Evolutionary conservation across 2,329 filamentous ascomycete species (phyloP), one percentile per base, ranked within the genome.

Genomic region (Cytospora mali): DNA sequence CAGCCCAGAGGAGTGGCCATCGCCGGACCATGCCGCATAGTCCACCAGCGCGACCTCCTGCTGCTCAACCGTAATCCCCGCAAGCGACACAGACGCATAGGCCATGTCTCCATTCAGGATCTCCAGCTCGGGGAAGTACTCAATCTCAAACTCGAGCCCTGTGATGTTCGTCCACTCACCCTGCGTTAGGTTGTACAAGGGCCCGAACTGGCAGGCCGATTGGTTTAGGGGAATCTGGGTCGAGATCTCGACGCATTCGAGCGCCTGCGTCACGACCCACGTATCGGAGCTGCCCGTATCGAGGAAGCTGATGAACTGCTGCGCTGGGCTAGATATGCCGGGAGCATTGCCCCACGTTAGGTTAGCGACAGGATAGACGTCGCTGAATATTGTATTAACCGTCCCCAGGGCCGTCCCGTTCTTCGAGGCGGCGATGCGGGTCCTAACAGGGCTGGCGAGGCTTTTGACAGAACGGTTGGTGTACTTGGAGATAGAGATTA

Each of bases 211-310:
- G 60, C 68, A 69, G 13, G 58, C 61, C 2, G 62, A 42, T 50
- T 67, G 65, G 14, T 49, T 6, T 9, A 62, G 55, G 2, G 65
- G 64, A 27, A 53, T 58, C 25, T 56, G 28, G 29, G 58, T 62
- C 48, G 54, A 25, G 21, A 65, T 61, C 53, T 78, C 76, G 48
- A 76, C 69, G 65, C 81, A 84, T 50, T 70, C 68, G 66, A 82
- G 82, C 28, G 75, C 73, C 1, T 68, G 69, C 7, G 73, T 71
- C 27, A 75, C 76, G 2, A 77, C 75, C 81, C 81, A 84, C 0
- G 81, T 84, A 63, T 84, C 82, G 21, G 80, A 77, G 67, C 80
- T 82, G 25, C 79, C 81, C 0, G 81, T 83, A 66, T 84, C 81
- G 54, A 84, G 72, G 58, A 66, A 67, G 60, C 62, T 67, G 62